Percentiles rank a stretch among this genome's conserved stretches.
Evolutionary conservation across 2,329 filamentous ascomycete species (phyloP).

Genomic region (Fusarium nurragi): DNA sequence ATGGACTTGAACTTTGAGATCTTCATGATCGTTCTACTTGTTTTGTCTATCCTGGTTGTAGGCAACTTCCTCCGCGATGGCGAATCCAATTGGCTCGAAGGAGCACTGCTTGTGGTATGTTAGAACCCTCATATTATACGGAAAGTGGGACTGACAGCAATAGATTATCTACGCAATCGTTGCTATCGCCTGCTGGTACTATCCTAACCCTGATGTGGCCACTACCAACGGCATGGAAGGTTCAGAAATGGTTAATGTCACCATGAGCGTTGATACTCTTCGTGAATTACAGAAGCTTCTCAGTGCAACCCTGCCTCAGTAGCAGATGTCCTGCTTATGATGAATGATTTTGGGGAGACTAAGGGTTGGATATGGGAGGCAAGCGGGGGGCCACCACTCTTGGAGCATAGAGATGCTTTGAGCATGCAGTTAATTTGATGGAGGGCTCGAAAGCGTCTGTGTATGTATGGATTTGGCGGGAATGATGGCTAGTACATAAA

Average conservation of each 20-base stretch:
- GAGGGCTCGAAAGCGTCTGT: too few species aligned
- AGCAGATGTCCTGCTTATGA: too few species aligned
- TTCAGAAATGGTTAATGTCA: conserved; percentile 42
- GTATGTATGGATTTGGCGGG: too few species aligned
- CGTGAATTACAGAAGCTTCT: conserved; percentile 44
- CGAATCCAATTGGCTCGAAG: conserved; percentile 81
- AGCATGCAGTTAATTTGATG: too few species aligned
- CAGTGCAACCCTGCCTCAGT: conserved; percentile 23
- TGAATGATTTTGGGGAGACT: neutral
- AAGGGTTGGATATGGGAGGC: too few species aligned
- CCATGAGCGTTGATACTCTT: conserved; percentile 45
- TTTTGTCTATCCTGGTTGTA: conserved; percentile 78
- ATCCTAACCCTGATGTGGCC: conserved; percentile 54
- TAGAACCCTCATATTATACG: fast-evolving
- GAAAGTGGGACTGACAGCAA: neutral
- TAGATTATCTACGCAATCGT: conserved; percentile 56
- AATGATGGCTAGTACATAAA: too few species aligned
- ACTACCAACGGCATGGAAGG: conserved; percentile 47
- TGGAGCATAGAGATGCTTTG: too few species aligned
- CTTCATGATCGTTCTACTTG: conserved; percentile 77
- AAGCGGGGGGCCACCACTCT: too few species aligned
- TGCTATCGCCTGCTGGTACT: conserved; percentile 57
- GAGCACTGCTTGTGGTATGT: conserved; percentile 70
- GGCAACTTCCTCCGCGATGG: conserved; percentile 79
- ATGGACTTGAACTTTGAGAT: conserved; percentile 80